Base-by-base conservation (phyloP, 306 rosid species). In the Mimosa bimucronata region DNA sequence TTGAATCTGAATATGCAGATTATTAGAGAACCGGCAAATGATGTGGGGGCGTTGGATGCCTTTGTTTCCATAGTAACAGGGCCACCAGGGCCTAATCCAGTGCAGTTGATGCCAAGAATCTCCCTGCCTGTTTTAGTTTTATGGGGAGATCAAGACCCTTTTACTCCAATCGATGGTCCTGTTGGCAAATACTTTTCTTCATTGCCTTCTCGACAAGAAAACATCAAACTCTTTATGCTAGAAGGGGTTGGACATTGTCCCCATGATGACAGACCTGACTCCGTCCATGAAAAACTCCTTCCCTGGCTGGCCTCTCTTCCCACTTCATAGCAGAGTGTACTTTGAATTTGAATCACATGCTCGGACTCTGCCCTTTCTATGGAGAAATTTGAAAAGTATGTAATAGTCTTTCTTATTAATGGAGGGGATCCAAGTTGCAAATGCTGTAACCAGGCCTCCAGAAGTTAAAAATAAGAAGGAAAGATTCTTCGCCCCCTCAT, bases 171-270 rank as follows among this genome's bases (percentile, higher is more conserved):
- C 76, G 98, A 94, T 82, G 98, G 98, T 28, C 98, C 98, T 48
- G 93, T 94, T 46, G 97, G 97, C 2, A 92, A 87, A 85, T 94
- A 87, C 88, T 94, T 94, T 73, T 77, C 90, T 40, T 77, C 88
- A 34, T 66, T 94, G 38, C 89, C 97, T 69, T 75, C 89, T 58
- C 86, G 82, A 53, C 74, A 66, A 66, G 82, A 86, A 73, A 88
- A 90, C 81, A 91, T 94, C 6, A 80, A 84, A 52, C 90, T 94
- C 34, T 87, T 71, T 37, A 78, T 94, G 4, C 80, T 94, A 38
- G 86, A 88, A 81, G 98, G 98, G 29, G 97, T 90, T 73, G 98
- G 97, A 60, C 98, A 94, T 53, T 94, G 97, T 60, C 98, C 98
- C 19, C 98, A 94, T 79, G 97, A 94, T 79, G 98, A 94, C 52